Evolutionary conservation across 1,139 yeast species (phyloP).

Genomic region (Saccharomyces hybrid): DNA sequence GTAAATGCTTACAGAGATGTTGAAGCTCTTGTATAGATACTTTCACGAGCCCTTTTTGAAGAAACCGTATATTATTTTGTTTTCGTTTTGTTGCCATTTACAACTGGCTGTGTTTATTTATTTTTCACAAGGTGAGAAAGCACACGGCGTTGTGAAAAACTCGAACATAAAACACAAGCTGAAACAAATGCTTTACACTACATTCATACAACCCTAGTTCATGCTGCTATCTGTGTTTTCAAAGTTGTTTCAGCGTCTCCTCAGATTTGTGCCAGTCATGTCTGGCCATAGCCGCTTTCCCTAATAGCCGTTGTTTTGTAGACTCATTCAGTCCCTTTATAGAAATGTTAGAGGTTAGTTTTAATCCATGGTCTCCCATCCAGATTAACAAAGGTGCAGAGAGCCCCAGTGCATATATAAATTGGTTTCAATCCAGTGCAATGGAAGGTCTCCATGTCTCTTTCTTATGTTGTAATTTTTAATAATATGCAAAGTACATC

Average conservation of each 20-base stretch:
- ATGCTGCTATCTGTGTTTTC: background rate
- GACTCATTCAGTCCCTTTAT: background rate
- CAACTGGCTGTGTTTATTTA: background rate
- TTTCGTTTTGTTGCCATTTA: no score
- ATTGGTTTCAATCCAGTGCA: background rate
- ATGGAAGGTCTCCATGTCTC: background rate
- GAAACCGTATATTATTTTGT: background rate
- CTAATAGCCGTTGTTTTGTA: background rate
- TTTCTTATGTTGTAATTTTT: background rate
- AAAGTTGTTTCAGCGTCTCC: background rate
- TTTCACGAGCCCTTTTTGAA: background rate
- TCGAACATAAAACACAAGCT: background rate
- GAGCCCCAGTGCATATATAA: background rate
- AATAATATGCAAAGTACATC: background rate
- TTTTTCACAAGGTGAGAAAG: background rate
- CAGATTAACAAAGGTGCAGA: background rate
- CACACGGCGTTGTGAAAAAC: background rate
- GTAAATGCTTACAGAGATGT: background rate
- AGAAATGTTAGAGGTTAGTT: background rate
- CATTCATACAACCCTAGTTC: background rate
- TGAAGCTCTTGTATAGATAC: background rate
- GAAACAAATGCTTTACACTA: background rate
- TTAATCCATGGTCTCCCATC: background rate
- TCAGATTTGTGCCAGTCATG: background rate
- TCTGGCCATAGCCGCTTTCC: background rate